Percentiles rank a stretch among this genome's conserved stretches.
phyloP scores from a whole-genome alignment of 257 asterid genomes.

The Solanum sitiens region DNA sequence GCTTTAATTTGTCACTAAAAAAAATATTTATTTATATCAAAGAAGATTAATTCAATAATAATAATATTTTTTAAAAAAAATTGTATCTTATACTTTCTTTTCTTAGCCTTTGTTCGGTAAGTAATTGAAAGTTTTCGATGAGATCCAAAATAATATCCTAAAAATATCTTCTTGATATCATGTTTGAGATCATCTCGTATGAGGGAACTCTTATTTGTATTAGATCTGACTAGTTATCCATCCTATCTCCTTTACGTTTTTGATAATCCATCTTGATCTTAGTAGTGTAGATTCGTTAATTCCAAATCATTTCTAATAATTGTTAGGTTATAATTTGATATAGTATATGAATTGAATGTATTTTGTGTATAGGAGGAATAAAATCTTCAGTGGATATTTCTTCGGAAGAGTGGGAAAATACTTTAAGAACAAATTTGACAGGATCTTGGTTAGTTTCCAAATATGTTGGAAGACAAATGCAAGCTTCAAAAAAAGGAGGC shows the following conservation, averaged over 20 bases:
- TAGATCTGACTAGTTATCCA: background rate
- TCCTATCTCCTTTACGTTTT: background rate
- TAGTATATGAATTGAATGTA: background rate
- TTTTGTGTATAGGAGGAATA: slow-evolving; percentile 11
- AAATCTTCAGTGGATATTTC: slow-evolving; percentile 28
- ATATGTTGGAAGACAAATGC: slow-evolving; percentile 28
- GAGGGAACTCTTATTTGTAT: no score
- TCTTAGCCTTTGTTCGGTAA: no score
- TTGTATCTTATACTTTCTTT: no score
- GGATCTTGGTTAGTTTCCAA: slow-evolving; percentile 55
- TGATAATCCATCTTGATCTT: background rate
- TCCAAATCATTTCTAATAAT: no score
- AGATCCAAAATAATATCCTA: no score
- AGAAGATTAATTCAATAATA: no score
- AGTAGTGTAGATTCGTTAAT: background rate
- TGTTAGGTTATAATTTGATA: background rate
- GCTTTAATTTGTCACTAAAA: no score
- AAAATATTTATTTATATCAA: no score
- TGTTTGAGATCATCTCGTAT: no score
- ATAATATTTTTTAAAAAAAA: no score
- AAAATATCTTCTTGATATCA: no score
- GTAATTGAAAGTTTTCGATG: no score
- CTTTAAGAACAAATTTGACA: slow-evolving; percentile 24
- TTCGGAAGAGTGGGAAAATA: slow-evolving; percentile 36
- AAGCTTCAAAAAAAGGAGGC: slow-evolving; percentile 29